Evolutionary conservation across 1,284 basidiomycete species (phyloP).

Genomic region (Acaromyces ingoldii): DNA sequence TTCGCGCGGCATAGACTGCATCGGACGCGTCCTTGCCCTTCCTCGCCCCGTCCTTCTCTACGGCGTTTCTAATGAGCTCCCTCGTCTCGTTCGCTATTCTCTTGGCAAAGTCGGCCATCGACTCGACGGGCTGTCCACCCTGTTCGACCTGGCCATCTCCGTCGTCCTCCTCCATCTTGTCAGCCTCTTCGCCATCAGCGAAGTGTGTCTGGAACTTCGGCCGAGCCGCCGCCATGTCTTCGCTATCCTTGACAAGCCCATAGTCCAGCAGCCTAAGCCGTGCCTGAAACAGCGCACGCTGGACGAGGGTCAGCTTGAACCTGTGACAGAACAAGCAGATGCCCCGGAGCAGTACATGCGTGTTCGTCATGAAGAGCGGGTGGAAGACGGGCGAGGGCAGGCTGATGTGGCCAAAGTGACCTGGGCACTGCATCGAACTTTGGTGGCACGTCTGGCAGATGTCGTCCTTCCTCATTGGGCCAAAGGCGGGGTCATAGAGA

Average conservation of each 20-base stretch:
- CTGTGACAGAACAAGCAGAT: constrained; percentile 94
- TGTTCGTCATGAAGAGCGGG: constrained; percentile 90
- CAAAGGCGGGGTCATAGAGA: constrained; percentile 90
- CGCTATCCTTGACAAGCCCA: constrained; percentile 77
- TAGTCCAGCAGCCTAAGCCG: constrained; percentile 85
- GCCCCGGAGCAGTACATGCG: constrained; percentile 79
- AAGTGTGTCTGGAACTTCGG: constrained; percentile 15
- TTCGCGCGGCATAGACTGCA: constrained; percentile 80
- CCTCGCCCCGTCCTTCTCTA: constrained; percentile 58
- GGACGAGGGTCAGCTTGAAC: constrained; percentile 66
- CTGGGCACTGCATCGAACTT: constrained; percentile 88
- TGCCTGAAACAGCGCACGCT: constrained; percentile 61
- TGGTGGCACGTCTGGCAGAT: constrained; percentile 83
- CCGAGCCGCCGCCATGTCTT: constrained; percentile 63
- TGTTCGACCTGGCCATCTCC: constrained; percentile 50
- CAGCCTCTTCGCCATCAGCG: constrained; percentile 13
- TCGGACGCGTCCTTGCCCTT: constrained; percentile 59
- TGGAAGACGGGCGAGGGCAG: constrained; percentile 93
- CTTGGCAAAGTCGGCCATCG: constrained; percentile 37
- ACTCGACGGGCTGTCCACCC: constrained; percentile 44
- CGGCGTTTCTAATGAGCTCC: constrained; percentile 61
- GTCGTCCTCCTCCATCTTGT: constrained; percentile 29
- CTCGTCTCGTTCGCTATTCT: constrained; percentile 56
- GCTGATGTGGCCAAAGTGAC: constrained; percentile 99
- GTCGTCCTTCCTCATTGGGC: constrained; percentile 78